Base-by-base conservation (phyloP, 331 rosid genomes). In the Rhamnella rubrinervis region DNA sequence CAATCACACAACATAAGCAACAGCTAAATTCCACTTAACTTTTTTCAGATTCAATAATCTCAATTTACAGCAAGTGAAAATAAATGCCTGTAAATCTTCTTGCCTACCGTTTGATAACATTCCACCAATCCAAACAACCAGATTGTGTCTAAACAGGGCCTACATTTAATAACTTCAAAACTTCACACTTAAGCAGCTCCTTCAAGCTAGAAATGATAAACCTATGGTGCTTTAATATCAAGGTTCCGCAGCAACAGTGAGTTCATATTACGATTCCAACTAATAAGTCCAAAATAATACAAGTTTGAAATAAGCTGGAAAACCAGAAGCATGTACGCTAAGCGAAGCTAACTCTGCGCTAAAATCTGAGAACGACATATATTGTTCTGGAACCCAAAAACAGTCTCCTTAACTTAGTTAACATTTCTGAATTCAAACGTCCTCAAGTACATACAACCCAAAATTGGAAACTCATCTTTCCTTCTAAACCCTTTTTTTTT, bases 401-500 rank as follows among this genome's bases (percentile, higher is more conserved):
- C 7, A 70, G n/a, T 28, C 75, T 47, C 47, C 61, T 23, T 16
- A 40, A 63, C 21, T 70, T 11, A 77, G 62, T 25, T 5, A 52
- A 19, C 49, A 71, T 28, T 38, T 47, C 47, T 1, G 25, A 6
- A 61, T 35, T 41, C 52, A 68, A n/a, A 64, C 6, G 31, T 28
- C 63, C 23, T 4, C 47, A 57, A 31, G 21, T 50, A 76, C 5
- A 56, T 28, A 55, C 19, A 23, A 20, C 17, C 16, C 38, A 38
- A 68, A 68, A 61, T 17, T 11, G 16, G 55, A 62, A 44, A 11
- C 40, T 59, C 23, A 6, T 69, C 55, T 44, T 73, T n/a, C 66
- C 23, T 44, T 11, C 25, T n/a, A 40, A 25, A 59, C 17, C 47
- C 7, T 11, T 15, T 23, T 61, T 44, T 67, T 28, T 37, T 63